Base-by-base conservation (phyloP, 345 rosid species). In the Salix viminalis region DNA sequence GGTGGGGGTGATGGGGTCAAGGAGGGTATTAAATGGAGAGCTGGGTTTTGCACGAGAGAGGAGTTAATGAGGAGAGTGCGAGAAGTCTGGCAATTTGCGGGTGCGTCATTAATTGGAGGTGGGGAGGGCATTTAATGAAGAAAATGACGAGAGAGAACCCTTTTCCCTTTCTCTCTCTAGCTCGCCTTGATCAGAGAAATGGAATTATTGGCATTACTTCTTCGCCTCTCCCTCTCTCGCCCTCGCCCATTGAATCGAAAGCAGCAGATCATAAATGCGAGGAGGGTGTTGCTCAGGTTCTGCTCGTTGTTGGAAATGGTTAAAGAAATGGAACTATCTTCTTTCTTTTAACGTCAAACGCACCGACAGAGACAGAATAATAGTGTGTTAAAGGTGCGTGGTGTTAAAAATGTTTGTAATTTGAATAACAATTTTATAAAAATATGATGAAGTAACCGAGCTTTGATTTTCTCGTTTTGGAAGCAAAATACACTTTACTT, bases 101-200 rank as follows among this genome's bases (percentile, higher is more conserved):
- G 3, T 9, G 78, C 37, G 76, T 64, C 87, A 84, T 88, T 86
- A 86, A 86, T 75, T 71, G 86, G 79, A 10, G 64, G 85, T 83
- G 86, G 90, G 87, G 89, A 74, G 71, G 76, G 84, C 89, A 88
- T 82, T 91, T 48, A 91, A 83, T 89, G 91, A 79, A 67, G 56
- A 77, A 88, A 89, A 82, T 82, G 90, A 84, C 88, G 81, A 83
- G 79, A 88, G 83, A 86, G 5, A 21, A 21, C 56, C 1, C 56
- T 14, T 50, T 4, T 50, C 15, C n/a, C 10, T 41, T 15, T 32
- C 10, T 41, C 24, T 3, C 34, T 18, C 32, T 65, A 71, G 26
- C 46, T 32, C 65, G 36, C 39, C 1, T 16, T 50, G 54, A 50
- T 50, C 6, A 50, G 1, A 50, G 56, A 48, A 48, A 48, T 12